Base-by-base conservation (phyloP, 495 filamentous ascomycete genomes). In the Daldinia loculata region DNA sequence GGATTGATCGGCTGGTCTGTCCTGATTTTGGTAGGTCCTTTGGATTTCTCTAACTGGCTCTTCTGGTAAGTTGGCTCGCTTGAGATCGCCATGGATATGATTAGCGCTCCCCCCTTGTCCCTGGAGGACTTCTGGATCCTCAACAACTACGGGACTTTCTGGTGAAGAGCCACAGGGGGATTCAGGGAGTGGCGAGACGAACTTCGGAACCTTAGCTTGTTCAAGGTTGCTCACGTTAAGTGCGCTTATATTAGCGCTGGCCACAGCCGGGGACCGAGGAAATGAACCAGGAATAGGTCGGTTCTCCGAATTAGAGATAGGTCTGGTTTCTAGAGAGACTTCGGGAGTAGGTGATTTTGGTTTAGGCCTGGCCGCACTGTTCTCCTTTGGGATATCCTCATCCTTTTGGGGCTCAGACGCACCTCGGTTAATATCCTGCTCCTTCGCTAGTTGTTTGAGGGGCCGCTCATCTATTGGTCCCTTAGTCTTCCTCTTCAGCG, bases 231-330 rank as follows among this genome's bases (percentile, higher is more conserved):
- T 61, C 4, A 11, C 12, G 38, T 55, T 15, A 12, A 11, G 27
- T 19, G 1, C 34, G 39, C 3, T 57, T 48, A 38, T 15, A 11
- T 53, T 29, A 48, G 51, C 6, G 5, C 34, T 48, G 12, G 39
- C 63, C 6, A 56, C 36, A 8, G 56, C 51, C 12, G 73, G 73
- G 19, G 73, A 74, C 41, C 30, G 56, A 51, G 73, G 70, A 36
- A 52, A 68, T 48, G 65, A 67, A 26, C 68, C 56, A 14, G 68
- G 55, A 24, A 66, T 56, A 2, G 43, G 58, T 6, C 30, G 51
- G 2, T 12, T 48, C 43, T 61, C 57, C 17, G 45, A 53, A n/a
- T 58, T 51, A 24, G 51, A 63, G 6, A n/a, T 2, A 36, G 56
- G 43, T 22, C 27, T 61, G 15, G n/a, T 34, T 57, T 52, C 52